Conservation (phyloP, 1,284 basidiomycete genomes). For the Apiotrichum laibachii region DNA sequence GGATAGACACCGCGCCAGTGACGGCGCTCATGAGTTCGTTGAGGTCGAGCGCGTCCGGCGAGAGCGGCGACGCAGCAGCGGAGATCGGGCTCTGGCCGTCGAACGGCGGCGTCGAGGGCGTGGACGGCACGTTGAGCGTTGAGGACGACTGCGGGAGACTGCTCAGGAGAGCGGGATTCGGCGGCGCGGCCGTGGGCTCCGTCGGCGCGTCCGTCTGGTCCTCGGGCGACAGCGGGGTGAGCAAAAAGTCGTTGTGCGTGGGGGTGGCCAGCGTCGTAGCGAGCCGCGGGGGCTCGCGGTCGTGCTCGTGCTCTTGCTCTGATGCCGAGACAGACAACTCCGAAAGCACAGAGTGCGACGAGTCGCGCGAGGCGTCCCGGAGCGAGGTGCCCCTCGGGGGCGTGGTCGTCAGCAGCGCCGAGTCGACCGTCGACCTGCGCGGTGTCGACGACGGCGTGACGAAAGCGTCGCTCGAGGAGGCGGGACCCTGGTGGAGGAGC, state of each 20-base stretch:
- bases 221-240: not conserved
- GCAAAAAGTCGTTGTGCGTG: slow-evolving; percentile 1
- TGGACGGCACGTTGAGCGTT: not conserved
- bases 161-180: not conserved
- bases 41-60: not conserved
- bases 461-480: not conserved
- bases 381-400: not conserved
- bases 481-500: not conserved
- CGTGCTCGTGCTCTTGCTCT: not conserved
- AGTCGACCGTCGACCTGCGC: not conserved
- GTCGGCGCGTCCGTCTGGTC: too few relatives aligned
- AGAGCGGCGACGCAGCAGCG: not conserved
- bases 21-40: slow-evolving; percentile 7
- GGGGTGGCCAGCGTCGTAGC: not conserved
- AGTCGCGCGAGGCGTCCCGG: not conserved
- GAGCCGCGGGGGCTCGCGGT: not conserved
- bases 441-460: too few relatives aligned
- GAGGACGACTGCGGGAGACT: not conserved
- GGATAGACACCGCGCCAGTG: not conserved
- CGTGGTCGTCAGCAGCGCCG: not conserved
- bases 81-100: not conserved
- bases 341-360: not conserved
- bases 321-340: not conserved
- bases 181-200: too few relatives aligned
- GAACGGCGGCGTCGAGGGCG: not conserved